Evolutionary conservation across 2,329 filamentous ascomycete genomes (phyloP).

Genomic region (Penicillium sp.): DNA sequence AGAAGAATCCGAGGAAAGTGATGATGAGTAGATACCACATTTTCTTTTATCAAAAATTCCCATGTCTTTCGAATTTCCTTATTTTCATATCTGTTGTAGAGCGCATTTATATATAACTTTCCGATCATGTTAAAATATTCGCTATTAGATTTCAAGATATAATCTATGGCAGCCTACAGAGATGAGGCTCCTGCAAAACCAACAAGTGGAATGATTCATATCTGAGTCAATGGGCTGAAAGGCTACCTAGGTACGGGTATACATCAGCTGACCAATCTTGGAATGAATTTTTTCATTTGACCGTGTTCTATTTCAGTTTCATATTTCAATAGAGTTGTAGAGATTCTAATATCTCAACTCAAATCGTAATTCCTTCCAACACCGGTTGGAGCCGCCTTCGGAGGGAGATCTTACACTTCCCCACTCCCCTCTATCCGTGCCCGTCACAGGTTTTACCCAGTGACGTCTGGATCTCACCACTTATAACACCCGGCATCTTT

Average conservation of each 20-base stretch:
- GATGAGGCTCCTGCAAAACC: not conserved
- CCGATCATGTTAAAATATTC: too few relatives aligned
- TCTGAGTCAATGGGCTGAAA: conserved; percentile 1
- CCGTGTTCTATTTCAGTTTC: too few relatives aligned
- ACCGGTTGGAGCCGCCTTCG: not conserved
- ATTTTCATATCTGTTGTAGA: not conserved
- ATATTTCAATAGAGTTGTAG: not conserved
- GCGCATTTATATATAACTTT: too few relatives aligned
- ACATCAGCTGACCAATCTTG: not conserved
- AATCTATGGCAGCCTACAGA: not conserved
- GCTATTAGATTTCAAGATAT: too few relatives aligned
- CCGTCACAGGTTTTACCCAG: conserved; percentile 6
- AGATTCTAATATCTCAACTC: not conserved
- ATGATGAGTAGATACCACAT: conserved; percentile 34
- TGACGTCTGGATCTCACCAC: conserved; percentile 1
- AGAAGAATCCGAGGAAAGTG: conserved; percentile 37
- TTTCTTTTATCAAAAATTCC: not conserved
- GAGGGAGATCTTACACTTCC: conserved; percentile 3
- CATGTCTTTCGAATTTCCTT: not conserved
- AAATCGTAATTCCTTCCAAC: not conserved
- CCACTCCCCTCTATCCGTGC: conserved; percentile 7
- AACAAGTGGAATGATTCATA: not conserved
- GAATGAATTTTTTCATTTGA: not conserved
- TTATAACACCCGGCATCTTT: conserved; percentile 11
- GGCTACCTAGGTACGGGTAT: not conserved